These are phyloP conservation scores for Teunomyces pallodes DNA, from an alignment of 805 yeast species.

Conservation along the genomic window DNA sequence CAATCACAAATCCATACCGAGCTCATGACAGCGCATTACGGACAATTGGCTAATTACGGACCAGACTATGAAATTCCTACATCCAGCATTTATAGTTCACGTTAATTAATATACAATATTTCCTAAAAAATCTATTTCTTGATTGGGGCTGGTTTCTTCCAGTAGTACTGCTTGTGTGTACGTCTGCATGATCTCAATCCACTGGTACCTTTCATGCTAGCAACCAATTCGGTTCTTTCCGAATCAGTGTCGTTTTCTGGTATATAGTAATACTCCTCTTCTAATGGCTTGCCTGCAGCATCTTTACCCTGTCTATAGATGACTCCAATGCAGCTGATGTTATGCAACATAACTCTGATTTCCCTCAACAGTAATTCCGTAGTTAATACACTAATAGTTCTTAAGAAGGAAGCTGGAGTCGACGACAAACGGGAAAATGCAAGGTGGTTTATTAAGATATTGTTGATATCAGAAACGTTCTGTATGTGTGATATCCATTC, in stretches of 20 bases:
- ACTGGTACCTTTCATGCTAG: conserved; percentile 76
- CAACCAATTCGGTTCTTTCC: conserved; percentile 67
- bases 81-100: not conserved
- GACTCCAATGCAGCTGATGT: conserved; percentile 70
- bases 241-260: conserved; percentile 77
- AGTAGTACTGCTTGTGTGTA: conserved; percentile 85
- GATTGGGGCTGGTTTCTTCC: conserved; percentile 59
- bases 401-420: conserved; percentile 75
- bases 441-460: conserved; percentile 74
- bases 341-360: conserved; percentile 43
- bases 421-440: conserved; percentile 89
- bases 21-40: not conserved
- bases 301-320: conserved; percentile 89
- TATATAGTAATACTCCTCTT: conserved; percentile 89
- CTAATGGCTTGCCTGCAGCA: conserved; percentile 93
- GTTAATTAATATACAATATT: conserved; percentile 11
- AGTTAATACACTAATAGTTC: conserved; percentile 57
- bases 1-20: conserved; percentile 18
- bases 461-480: conserved; percentile 52
- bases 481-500: conserved; percentile 23
- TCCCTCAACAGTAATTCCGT: conserved; percentile 43
- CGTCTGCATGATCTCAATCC: conserved; percentile 84
- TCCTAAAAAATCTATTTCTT: conserved; percentile 23
- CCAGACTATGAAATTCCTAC: not conserved
- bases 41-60: not conserved